Evolutionary conservation across 805 yeast species (phyloP).

Genomic region (Saturnispora quitensis): DNA sequence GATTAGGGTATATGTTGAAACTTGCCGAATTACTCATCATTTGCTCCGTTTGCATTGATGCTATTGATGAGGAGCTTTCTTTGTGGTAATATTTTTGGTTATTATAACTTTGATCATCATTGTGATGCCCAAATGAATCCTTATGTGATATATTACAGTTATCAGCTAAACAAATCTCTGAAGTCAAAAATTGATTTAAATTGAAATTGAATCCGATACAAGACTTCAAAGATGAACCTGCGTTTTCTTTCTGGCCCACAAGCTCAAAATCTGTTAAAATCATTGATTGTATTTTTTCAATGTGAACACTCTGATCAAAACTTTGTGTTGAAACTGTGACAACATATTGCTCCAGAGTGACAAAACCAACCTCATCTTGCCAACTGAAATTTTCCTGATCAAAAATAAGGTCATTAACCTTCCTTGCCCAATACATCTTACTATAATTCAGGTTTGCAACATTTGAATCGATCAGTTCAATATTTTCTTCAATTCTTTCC

Average conservation of each 20-base stretch:
- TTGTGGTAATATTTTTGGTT: neutral
- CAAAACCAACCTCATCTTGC: neutral
- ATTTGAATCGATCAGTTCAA: constrained; percentile 1
- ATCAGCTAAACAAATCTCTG: neutral
- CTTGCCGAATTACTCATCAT: neutral
- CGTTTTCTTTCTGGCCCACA: neutral
- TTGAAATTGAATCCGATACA: constrained; percentile 4
- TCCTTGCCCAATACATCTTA: neutral
- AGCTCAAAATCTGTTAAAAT: constrained; percentile 1
- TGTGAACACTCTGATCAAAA: neutral
- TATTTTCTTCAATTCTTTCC: neutral
- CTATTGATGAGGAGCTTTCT: neutral
- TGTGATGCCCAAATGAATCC: neutral
- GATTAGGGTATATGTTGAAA: neutral
- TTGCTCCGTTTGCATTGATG: neutral
- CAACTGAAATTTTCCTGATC: neutral
- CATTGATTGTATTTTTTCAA: constrained; percentile 4
- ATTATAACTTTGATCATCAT: neutral
- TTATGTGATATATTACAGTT: neutral
- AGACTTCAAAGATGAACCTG: neutral
- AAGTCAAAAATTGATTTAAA: neutral
- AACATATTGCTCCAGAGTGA: constrained; percentile 4
- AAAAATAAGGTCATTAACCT: neutral
- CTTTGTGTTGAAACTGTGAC: neutral
- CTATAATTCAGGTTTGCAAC: neutral